Percentiles rank a stretch among this genome's conserved stretches.
Evolutionary conservation across 345 rosid genomes (phyloP).

Genomic region (Salix suchowensis): DNA sequence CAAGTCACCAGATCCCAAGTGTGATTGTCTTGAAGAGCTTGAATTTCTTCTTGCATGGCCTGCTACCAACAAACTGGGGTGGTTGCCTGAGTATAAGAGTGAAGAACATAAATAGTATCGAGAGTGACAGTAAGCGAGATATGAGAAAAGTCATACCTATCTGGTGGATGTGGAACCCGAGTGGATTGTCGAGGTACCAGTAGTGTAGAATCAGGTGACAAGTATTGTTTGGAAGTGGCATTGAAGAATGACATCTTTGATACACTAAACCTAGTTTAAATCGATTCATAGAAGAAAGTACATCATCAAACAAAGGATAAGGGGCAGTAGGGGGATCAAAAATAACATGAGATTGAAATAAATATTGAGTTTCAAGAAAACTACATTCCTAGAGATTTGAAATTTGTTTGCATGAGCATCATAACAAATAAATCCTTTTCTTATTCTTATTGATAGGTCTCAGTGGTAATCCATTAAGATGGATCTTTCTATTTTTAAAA

Average conservation of each 20-base stretch:
- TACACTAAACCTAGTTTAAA: neutral
- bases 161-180: neutral
- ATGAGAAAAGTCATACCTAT: neutral
- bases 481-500: no score
- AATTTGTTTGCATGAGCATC: no score
- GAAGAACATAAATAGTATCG: neutral
- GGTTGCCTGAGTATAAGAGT: neutral
- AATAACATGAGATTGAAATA: neutral
- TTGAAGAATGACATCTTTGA: neutral
- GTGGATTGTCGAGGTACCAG: neutral
- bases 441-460: no score
- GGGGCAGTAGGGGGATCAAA: neutral
- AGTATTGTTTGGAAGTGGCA: neutral
- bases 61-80: neutral
- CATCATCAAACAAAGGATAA: neutral
- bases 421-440: no score
- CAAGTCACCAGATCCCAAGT: neutral
- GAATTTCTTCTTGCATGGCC: neutral
- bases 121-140: neutral
- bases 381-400: rapidly evolving
- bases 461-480: no score
- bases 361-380: no score
- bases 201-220: neutral
- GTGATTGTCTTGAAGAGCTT: neutral
- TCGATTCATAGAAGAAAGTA: no score